Conservation (phyloP, 202 grass and related monocot species). For the Schoenoplectus tabernaemontani region DNA sequence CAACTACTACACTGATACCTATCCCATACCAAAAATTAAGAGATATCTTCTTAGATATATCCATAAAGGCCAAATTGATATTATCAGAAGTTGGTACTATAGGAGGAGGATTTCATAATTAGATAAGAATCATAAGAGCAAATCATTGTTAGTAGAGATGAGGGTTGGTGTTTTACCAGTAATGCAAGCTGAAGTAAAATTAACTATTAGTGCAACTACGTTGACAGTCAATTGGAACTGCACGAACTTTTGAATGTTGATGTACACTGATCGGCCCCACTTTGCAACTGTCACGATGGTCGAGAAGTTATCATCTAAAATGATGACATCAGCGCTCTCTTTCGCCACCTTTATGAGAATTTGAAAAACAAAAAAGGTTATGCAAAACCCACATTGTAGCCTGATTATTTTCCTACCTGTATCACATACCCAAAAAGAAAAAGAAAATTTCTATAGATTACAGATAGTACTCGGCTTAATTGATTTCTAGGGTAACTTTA, state of each 20-base stretch:
- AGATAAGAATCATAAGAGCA: background rate
- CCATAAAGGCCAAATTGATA: background rate
- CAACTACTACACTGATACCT: too few relatives aligned
- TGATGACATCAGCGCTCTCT: slow-evolving; percentile 96
- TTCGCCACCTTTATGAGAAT: slow-evolving; percentile 62
- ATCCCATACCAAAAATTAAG: too few relatives aligned
- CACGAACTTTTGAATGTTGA: slow-evolving; percentile 99
- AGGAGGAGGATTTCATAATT: background rate
- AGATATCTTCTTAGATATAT: background rate
- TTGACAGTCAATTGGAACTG: slow-evolving; percentile 98
- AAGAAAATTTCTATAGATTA: background rate
- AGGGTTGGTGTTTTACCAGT: slow-evolving; percentile 46
- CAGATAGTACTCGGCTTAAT: background rate
- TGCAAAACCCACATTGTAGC: background rate
- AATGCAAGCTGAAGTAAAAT: slow-evolving; percentile 89
- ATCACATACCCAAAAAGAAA: background rate
- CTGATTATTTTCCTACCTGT: background rate
- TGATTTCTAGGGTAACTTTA: background rate
- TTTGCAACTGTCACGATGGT: slow-evolving; percentile 91
- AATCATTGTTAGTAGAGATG: background rate
- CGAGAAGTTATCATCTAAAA: slow-evolving; percentile 98
- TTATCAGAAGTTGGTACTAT: background rate
- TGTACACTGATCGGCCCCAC: slow-evolving; percentile 95
- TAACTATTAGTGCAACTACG: slow-evolving; percentile 83
- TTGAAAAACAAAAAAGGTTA: slow-evolving; percentile 18